Percentiles rank a stretch among this genome's conserved stretches.
These are phyloP conservation scores for Deinandra increscens DNA, from an alignment of 129 eudicot genomes.

Conservation along the genomic window DNA sequence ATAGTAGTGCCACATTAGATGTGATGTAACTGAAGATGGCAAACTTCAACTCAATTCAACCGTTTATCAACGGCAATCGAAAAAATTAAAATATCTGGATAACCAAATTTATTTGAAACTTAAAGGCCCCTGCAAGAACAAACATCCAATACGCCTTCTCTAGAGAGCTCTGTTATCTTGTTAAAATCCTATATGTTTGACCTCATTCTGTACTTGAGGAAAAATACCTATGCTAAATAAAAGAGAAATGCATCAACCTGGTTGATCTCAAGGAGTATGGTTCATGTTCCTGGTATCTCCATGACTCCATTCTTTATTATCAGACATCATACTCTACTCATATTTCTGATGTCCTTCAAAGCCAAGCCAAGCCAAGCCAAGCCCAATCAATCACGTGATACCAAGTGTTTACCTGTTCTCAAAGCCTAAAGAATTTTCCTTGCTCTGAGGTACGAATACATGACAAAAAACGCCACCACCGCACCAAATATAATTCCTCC, in stretches of 20 bases:
- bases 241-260: conserved; percentile 1
- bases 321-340: background rate
- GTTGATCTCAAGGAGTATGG: background rate
- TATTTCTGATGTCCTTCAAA: background rate
- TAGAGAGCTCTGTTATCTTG: background rate
- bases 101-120: background rate
- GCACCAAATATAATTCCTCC: conserved; percentile 88
- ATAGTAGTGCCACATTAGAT: no score
- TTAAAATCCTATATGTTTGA: conserved; percentile 2
- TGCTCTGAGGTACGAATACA: conserved; percentile 81
- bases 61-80: no score
- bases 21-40: background rate
- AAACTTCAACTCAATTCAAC: no score
- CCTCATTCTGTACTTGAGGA: conserved; percentile 3
- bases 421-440: conserved; percentile 59
- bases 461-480: conserved; percentile 65
- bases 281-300: background rate
- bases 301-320: background rate
- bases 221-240: background rate
- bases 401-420: background rate
- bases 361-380: background rate
- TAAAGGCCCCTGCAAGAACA: background rate
- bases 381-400: background rate
- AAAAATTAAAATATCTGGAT: no score
- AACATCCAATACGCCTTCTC: no score